A percentile compares a stretch with the other conserved stretches of the same genome.
Evolutionary conservation across 2,329 filamentous ascomycete species (phyloP).

Genomic region (Endoconidiophora polonica): DNA sequence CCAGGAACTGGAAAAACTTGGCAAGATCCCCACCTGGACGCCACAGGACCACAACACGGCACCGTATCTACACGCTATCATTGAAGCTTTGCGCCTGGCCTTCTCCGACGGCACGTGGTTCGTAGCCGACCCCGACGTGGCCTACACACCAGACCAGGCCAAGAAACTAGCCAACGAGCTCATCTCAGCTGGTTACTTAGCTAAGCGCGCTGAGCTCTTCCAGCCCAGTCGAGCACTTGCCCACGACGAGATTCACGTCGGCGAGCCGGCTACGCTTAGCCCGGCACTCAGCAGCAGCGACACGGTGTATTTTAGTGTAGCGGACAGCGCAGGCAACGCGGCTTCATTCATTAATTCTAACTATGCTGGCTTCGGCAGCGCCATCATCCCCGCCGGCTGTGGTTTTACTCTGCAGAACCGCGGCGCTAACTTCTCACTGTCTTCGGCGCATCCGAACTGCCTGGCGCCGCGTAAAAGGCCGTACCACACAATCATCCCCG

Average conservation of each 20-base stretch:
- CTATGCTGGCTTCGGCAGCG: slow-evolving; percentile 76
- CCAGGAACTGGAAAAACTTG: slow-evolving; percentile 62
- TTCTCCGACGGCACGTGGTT: slow-evolving; percentile 88
- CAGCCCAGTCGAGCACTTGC: slow-evolving; percentile 44
- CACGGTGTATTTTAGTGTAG: slow-evolving; percentile 84
- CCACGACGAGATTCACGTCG: slow-evolving; percentile 47
- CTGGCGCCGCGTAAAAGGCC: slow-evolving; percentile 71
- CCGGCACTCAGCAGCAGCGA: slow-evolving; percentile 76
- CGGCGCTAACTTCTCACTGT: slow-evolving; percentile 68
- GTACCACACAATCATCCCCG: slow-evolving; percentile 96
- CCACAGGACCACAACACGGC: slow-evolving; percentile 64
- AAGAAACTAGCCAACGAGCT: slow-evolving; percentile 35
- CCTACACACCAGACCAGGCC: slow-evolving; percentile 39
- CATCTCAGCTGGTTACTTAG: slow-evolving; percentile 57
- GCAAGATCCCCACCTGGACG: slow-evolving; percentile 55
- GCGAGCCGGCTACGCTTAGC: slow-evolving; percentile 34
- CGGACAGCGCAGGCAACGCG: slow-evolving; percentile 70
- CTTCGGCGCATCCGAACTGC: slow-evolving; percentile 57
- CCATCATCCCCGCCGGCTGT: slow-evolving; percentile 68
- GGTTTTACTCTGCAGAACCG: slow-evolving; percentile 94
- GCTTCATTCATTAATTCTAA: slow-evolving; percentile 96
- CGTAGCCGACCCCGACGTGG: slow-evolving; percentile 64
- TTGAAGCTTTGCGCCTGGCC: slow-evolving; percentile 74
- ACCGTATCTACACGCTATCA: slow-evolving; percentile 67
- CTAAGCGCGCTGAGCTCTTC: slow-evolving; percentile 47